These are phyloP conservation scores for Phaeosphaeriaceae sp. DNA, from an alignment of 2,329 filamentous ascomycete species.

Conservation along the genomic window DNA sequence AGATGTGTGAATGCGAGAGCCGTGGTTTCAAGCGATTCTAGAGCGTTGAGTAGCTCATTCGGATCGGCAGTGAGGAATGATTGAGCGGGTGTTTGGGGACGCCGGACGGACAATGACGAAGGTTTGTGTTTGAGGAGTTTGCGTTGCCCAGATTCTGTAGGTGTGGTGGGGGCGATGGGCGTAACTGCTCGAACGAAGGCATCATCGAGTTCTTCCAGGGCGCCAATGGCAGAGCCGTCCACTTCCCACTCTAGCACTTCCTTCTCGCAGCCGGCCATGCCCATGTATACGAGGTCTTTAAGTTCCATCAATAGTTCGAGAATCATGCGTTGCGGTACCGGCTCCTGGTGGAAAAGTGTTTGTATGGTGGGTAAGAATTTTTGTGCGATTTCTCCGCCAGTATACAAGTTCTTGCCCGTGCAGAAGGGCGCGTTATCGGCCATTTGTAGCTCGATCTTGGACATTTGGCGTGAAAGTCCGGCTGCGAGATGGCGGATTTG, in stretches of 20 bases:
- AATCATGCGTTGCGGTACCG: constrained; percentile 42
- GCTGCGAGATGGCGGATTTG: constrained; percentile 45
- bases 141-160: constrained; percentile 9
- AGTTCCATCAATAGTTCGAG: constrained; percentile 45
- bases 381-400: constrained; percentile 40
- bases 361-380: constrained; percentile 42
- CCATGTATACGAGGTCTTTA: constrained; percentile 40
- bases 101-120: constrained; percentile 11
- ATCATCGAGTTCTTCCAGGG: constrained; percentile 42
- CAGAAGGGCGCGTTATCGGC: constrained; percentile 43
- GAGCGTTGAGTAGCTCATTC: constrained; percentile 34
- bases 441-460: constrained; percentile 43
- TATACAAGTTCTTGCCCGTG: constrained; percentile 42
- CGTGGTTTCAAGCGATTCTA: constrained; percentile 45
- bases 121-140: constrained; percentile 28
- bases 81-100: constrained; percentile 10
- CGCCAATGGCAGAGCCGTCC: constrained; percentile 15
- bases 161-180: constrained; percentile 10
- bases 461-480: constrained; percentile 45
- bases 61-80: constrained; percentile 29
- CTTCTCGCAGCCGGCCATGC: constrained; percentile 32
- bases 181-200: constrained; percentile 30
- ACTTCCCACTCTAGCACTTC: constrained; percentile 14
- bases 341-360: constrained; percentile 39
- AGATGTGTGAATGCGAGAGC: constrained; percentile 35